Conservation (phyloP, 768 basidiomycete genomes). For the Pleurotus pulmonarius region DNA sequence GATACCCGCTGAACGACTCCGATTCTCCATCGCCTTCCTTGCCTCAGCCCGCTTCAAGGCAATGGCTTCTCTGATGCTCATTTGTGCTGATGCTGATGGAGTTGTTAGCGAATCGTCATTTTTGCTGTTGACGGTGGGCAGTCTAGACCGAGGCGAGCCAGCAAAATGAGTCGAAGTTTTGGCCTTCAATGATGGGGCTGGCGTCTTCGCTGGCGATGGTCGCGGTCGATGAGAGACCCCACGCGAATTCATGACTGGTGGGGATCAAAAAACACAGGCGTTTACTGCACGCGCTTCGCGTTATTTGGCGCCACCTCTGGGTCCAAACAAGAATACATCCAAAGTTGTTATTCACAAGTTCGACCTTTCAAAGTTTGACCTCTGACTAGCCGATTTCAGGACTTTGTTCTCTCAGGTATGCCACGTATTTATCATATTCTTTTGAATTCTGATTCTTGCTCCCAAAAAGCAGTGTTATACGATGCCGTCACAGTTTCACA, state of each 20-base stretch:
- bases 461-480: no score
- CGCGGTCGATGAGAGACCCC: not conserved
- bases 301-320: not conserved
- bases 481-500: no score
- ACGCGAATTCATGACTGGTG: not conserved
- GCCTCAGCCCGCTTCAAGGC: slow-evolving; percentile 77
- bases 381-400: not conserved
- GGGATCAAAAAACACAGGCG: not conserved
- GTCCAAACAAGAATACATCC: not conserved
- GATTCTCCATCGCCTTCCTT: slow-evolving; percentile 40
- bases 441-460: no score
- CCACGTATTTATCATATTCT: no score
- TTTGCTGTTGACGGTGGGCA: not conserved
- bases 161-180: not conserved
- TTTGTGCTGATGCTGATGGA: slow-evolving; percentile 22
- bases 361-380: no score
- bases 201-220: not conserved
- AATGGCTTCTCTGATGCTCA: slow-evolving; percentile 74
- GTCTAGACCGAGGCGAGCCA: not conserved
- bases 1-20: slow-evolving; percentile 23
- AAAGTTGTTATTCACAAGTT: not conserved
- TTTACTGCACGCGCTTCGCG: slow-evolving; percentile 1
- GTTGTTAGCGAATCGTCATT: slow-evolving; percentile 10
- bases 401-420: no score
- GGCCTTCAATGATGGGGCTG: not conserved